Base-by-base conservation (phyloP, 495 filamentous ascomycete genomes). In the Neurospora sp. region DNA sequence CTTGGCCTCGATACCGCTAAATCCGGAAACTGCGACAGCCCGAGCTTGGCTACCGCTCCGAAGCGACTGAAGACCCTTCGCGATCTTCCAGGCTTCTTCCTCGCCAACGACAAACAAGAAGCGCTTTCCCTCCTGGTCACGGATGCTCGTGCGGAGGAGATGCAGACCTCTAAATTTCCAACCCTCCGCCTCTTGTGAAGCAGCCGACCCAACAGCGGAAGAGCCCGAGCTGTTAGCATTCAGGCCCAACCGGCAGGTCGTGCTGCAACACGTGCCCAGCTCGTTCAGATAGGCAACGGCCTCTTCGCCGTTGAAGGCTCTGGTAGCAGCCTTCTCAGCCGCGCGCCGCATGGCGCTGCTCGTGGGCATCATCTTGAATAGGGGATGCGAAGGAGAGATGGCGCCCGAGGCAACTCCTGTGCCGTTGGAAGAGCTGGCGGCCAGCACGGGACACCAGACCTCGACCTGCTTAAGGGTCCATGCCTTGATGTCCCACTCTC, bases 401-500 rank as follows among this genome's bases (percentile, higher is more conserved):
- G 79, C 73, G 27, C 78, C 79, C 48, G 77, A 74, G 54, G 75
- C 54, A 2, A 66, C 3, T 1, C 54, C 54, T 0, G 54, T 66
- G 66, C 39, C 72, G 66, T 73, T 75, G 71, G 82, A 78, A 73
- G 80, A 80, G 77, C 82, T 80, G 76, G 77, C 77, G 77, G 71
- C 78, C 72, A 83, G 78, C 31, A 80, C 83, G 39, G 92, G 90
- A 76, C 91, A 94, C 89, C 93, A 94, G 80, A 98, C 90, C 85
- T 99, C 96, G 76, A 96, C 89, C 37, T 90, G 84, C 81, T 94
- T 97, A 83, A 99, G 88, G 14, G 93, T 97, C 96, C 96, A 98
- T 20, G 95, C 94, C 79, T 98, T 98, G 81, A 98, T 88, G 79
- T 99, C 96, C 96, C 96, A 99, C 83, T 98, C 96, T 69, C 96